Percentiles rank a stretch among this genome's conserved stretches.
phyloP scores from a whole-genome alignment of 805 yeast genomes.

The Torulaspora maleeae region DNA sequence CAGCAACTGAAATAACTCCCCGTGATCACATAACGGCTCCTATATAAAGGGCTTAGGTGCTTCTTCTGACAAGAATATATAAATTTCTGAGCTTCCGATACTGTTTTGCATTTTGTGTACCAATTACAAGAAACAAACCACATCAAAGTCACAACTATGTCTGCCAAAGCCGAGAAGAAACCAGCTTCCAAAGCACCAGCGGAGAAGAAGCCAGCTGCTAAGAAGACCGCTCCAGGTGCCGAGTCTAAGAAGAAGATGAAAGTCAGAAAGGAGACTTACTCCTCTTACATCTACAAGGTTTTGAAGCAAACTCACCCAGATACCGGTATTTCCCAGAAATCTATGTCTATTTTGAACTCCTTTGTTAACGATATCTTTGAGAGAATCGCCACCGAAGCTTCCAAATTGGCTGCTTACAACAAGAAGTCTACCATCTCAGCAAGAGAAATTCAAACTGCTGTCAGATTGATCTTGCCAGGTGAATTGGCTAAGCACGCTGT shows the following conservation, averaged over 20 bases:
- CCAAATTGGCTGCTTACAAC: constrained; percentile 94
- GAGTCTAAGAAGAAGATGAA: constrained; percentile 78
- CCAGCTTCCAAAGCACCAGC: constrained; percentile 94
- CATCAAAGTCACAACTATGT: constrained; percentile 42
- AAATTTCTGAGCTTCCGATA: neutral
- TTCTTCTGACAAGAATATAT: neutral
- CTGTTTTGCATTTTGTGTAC: neutral
- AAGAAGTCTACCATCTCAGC: constrained; percentile 93
- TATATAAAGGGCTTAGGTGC: neutral
- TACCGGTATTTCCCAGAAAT: constrained; percentile 95
- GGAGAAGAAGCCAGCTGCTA: constrained; percentile 89
- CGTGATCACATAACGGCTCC: neutral
- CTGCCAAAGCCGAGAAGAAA: constrained; percentile 60
- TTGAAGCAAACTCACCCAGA: constrained; percentile 96
- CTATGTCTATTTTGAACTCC: constrained; percentile 96
- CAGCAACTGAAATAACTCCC: neutral
- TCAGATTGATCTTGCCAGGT: constrained; percentile 91
- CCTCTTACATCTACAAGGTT: constrained; percentile 93
- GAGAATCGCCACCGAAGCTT: constrained; percentile 92
- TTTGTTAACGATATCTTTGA: constrained; percentile 93
- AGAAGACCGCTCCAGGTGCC: constrained; percentile 75
- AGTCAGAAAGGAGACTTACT: constrained; percentile 93
- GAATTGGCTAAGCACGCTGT: constrained; percentile 95
- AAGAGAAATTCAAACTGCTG: constrained; percentile 95
- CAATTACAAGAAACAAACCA: neutral